Percentiles rank a stretch among this genome's conserved stretches.
Evolutionary conservation across 73 alveolate genomes (phyloP).

Genomic region (Uronychia setigera): DNA sequence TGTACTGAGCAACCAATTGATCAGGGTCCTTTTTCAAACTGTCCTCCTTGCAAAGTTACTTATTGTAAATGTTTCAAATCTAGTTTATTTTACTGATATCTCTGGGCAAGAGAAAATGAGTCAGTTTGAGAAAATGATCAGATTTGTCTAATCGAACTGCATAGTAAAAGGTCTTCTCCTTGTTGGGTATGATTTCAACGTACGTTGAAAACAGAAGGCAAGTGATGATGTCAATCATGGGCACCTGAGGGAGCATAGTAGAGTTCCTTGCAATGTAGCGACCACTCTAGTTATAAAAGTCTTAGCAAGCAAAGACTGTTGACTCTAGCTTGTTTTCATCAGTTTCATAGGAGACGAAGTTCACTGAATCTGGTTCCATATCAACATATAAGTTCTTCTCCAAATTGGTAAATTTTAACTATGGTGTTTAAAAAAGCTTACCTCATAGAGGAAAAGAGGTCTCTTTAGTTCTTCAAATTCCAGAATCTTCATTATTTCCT

Average conservation of each 20-base stretch:
- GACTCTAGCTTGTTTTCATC: constrained; percentile 12
- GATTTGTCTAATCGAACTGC: background rate
- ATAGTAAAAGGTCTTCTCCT: background rate
- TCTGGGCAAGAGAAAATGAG: background rate
- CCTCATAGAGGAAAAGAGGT: constrained; percentile 2
- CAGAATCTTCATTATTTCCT: background rate
- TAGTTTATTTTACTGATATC: background rate
- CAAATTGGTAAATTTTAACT: constrained; percentile 45
- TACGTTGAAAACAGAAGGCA: constrained; percentile 56
- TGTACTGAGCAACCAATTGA: background rate
- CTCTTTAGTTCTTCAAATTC: constrained; percentile 2
- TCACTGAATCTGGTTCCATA: constrained; percentile 58
- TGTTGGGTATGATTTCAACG: constrained; percentile 43
- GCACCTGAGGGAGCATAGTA: constrained; percentile 54
- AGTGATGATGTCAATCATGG: constrained; percentile 59
- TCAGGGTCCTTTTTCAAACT: too few species aligned
- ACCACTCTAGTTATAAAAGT: constrained; percentile 61
- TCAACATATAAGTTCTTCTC: constrained; percentile 51
- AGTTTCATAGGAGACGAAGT: constrained; percentile 30
- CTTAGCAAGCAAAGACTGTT: constrained; percentile 50
- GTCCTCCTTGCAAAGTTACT: background rate
- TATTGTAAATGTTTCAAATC: background rate
- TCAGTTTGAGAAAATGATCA: background rate
- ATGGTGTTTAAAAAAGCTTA: constrained; percentile 26
- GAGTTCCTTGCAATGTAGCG: constrained; percentile 46